Base-by-base conservation (phyloP, 192 early-diverging fungal genomes). In the Entomortierella parvispora region DNA sequence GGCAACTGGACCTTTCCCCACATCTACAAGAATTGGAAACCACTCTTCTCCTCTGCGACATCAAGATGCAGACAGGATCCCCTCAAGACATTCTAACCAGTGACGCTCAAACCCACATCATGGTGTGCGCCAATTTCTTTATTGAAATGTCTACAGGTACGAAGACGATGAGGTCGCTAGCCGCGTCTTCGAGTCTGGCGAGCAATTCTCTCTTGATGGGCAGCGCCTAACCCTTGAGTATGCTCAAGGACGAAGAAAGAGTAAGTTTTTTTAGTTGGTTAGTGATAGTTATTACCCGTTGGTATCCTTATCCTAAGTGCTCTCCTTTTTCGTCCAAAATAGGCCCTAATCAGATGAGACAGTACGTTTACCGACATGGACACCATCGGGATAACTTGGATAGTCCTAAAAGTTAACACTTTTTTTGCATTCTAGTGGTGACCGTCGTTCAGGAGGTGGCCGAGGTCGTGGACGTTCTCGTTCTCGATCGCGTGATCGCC, bases 261-360 rank as follows among this genome's bases (percentile, higher is more conserved):
- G 59, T 61, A 61, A 48, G 59, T 61, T 25, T 14, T 34, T 20
- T 34, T 17, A 8, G 15, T 17, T 4, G 23, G 3, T 29, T 53
- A 29, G 4, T n/a, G n/a, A n/a, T n/a, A n/a, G n/a, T n/a, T n/a
- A n/a, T n/a, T n/a, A n/a, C n/a, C n/a, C n/a, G n/a, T n/a, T n/a
- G n/a, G n/a, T n/a, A n/a, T n/a, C n/a, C n/a, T n/a, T n/a, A n/a
- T n/a, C 12, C 37, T 40, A 9, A 9, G 37, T 40, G 12, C 12
- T 40, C 12, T 40, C 26, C 25, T n/a, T 22, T n/a, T n/a, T n/a
- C n/a, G n/a, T n/a, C n/a, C n/a, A n/a, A n/a, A n/a, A n/a, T 61
- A 61, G 59, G 59, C 28, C 59, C 59, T 48, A 15, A 61, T 23
- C 59, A 61, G 45, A 61, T 61, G 59, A 61, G 59, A 61, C 10